phyloP scores from a whole-genome alignment of 140 eudicot species.

The Cichorium intybus region DNA sequence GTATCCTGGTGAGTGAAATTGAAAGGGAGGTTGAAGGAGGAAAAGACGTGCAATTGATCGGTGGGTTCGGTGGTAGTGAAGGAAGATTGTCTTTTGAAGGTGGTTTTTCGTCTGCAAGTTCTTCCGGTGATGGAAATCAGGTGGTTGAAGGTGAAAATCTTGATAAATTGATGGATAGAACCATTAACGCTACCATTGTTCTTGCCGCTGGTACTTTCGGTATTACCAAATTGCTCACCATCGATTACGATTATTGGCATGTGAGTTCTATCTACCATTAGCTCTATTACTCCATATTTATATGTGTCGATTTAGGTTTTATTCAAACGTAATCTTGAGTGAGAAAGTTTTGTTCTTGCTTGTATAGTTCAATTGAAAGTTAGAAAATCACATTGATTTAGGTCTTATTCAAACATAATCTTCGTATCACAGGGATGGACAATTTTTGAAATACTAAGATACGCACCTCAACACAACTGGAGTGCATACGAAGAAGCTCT shows the following conservation, averaged over 20 bases:
- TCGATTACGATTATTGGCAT: constrained; percentile 85
- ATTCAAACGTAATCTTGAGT: not conserved
- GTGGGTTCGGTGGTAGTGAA: constrained; percentile 56
- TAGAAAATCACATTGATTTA: not conserved
- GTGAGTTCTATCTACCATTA: constrained; percentile 41
- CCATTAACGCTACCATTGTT: constrained; percentile 73
- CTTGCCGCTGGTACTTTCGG: constrained; percentile 78
- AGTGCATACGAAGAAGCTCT: constrained; percentile 92
- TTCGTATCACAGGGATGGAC: constrained; percentile 73
- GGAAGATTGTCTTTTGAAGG: constrained; percentile 65
- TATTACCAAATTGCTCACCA: constrained; percentile 71
- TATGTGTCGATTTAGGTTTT: not conserved
- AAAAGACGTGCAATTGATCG: constrained; percentile 30
- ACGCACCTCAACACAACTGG: constrained; percentile 95
- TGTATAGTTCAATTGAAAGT: not conserved
- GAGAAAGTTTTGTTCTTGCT: constrained; percentile 12
- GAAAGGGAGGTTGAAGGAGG: constrained; percentile 44
- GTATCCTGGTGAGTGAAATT: constrained; percentile 31
- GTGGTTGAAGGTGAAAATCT: constrained; percentile 35
- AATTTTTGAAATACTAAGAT: constrained; percentile 70
- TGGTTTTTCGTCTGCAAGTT: constrained; percentile 34
- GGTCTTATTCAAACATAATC: too few relatives aligned
- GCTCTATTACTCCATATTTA: not conserved
- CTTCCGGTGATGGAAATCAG: constrained; percentile 21
- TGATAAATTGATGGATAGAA: constrained; percentile 34